Conservation (phyloP, 495 filamentous ascomycete species). For the Aspergillus heteromorphus region DNA sequence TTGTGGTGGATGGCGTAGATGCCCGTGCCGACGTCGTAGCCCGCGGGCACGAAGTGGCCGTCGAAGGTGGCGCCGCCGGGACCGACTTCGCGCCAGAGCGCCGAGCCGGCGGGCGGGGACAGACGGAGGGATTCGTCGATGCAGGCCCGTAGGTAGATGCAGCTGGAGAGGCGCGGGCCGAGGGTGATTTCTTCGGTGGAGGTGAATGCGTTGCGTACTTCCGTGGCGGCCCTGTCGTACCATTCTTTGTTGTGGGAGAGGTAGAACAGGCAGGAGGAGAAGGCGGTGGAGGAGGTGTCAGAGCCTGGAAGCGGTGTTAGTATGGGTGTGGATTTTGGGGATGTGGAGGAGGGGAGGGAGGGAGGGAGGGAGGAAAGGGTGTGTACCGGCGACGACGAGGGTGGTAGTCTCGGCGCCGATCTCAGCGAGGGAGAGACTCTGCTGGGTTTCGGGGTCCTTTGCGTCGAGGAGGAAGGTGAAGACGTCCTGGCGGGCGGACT, state of each 20-base stretch:
- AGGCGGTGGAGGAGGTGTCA: slow-evolving; percentile 60
- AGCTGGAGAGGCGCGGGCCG: slow-evolving; percentile 35
- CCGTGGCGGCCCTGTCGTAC: slow-evolving; percentile 17
- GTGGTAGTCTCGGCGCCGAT: slow-evolving; percentile 54
- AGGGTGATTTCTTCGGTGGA: slow-evolving; percentile 47
- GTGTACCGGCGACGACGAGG: slow-evolving; percentile 25
- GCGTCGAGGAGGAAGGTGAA: slow-evolving; percentile 58
- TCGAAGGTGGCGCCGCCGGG: slow-evolving; percentile 51
- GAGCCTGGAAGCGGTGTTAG: slow-evolving; percentile 20
- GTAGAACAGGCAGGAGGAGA: slow-evolving; percentile 63
- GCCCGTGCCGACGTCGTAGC: slow-evolving; percentile 48
- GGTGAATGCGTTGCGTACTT: slow-evolving; percentile 46
- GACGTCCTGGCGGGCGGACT: slow-evolving; percentile 39
- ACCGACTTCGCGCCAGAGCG: slow-evolving; percentile 52
- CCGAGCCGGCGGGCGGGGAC: slow-evolving; percentile 57
- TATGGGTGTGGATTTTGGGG: too few relatives aligned
- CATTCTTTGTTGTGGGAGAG: slow-evolving; percentile 49
- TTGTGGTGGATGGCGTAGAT: slow-evolving; percentile 56
- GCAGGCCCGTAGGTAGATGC: slow-evolving; percentile 34
- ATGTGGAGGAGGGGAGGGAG: background rate
- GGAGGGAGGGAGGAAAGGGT: background rate
- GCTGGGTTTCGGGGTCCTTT: slow-evolving; percentile 52
- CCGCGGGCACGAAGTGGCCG: slow-evolving; percentile 47
- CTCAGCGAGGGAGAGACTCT: slow-evolving; percentile 50
- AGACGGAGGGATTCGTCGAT: slow-evolving; percentile 72